Conservation (phyloP, 257 asterid genomes). For the Nicotiana obtusifolia region DNA sequence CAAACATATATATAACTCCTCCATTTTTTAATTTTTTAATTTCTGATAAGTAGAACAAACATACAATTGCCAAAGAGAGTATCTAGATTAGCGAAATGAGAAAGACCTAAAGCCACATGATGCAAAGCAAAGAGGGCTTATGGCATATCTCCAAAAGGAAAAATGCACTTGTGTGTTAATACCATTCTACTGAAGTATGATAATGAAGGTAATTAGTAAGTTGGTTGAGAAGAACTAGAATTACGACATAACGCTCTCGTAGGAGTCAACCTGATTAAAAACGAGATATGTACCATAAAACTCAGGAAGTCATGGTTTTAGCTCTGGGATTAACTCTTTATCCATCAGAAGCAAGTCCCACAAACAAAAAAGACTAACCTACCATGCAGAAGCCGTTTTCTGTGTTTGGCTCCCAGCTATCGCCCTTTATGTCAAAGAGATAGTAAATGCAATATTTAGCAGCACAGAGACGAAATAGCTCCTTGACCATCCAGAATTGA, state of each 20-base stretch:
- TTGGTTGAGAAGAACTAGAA: neutral
- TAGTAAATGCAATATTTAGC: neutral
- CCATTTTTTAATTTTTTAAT: neutral
- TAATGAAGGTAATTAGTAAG: neutral
- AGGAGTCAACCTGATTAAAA: neutral
- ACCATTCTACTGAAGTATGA: neutral
- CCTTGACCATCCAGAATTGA: neutral
- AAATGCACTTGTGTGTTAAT: neutral
- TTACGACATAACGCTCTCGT: neutral
- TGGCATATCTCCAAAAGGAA: neutral
- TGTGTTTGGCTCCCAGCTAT: neutral
- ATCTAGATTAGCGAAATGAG: neutral
- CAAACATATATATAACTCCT: neutral
- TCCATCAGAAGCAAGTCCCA: neutral
- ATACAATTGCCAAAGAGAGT: neutral
- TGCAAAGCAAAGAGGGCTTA: neutral
- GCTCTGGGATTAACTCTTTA: neutral
- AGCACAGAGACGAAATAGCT: neutral
- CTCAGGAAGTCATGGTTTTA: neutral
- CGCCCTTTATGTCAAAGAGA: neutral
- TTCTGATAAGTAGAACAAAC: neutral
- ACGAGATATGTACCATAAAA: neutral
- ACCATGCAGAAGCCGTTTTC: neutral
- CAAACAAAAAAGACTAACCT: neutral
- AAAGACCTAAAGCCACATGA: neutral